Evolutionary conservation across 176 grass and related monocot species (phyloP), one percentile per base, ranked within the genome.

Genomic region (Tillandsia leiboldiana): DNA sequence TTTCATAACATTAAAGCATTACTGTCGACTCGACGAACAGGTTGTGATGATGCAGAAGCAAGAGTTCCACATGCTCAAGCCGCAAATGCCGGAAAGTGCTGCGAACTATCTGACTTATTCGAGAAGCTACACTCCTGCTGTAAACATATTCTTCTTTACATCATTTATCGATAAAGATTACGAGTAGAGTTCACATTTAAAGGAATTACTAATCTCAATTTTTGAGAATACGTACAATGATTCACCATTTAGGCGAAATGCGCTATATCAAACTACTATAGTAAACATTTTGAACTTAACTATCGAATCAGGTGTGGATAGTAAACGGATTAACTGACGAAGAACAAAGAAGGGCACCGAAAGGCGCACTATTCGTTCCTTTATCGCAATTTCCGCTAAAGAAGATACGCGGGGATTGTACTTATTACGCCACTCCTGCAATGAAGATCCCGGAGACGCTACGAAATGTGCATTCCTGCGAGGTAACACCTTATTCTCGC

Each of bases 21-120:
- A 70, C 26, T 9, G 62, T 33, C 22, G 18, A 79, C 51, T 51
- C 28, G 15, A 1, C 74, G 48, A 67, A 42, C 77, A 97, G 93
- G 93, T 97, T 15, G 74, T 81, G 51, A 74, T 97, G 74, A 72
- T 66, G 66, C 76, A 81, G 67, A 92, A 97, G 61, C 71, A 90
- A 52, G 84, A 87, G 9, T 92, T 83, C 51, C 77, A 85, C 83
- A 77, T 77, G 33, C 71, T 97, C 26, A 97, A 83, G 78, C 72
- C 79, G 17, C 75, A 80, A 22, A 67, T 97, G 20, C 59, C 89
- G 63, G 82, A 85, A 69, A 49, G 71, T 57, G 66, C 53, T 79
- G 76, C 79, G 26, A 57, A 73, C 9, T 76, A 83, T 67, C 81
- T 97, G 18, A 51, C 70, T 5, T 80, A 87, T 78, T 90, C 84